A percentile compares a stretch with the other conserved stretches of the same genome.
Conservation (phyloP, 2,329 filamentous ascomycete species). For the Aureobasidium sp. region DNA sequence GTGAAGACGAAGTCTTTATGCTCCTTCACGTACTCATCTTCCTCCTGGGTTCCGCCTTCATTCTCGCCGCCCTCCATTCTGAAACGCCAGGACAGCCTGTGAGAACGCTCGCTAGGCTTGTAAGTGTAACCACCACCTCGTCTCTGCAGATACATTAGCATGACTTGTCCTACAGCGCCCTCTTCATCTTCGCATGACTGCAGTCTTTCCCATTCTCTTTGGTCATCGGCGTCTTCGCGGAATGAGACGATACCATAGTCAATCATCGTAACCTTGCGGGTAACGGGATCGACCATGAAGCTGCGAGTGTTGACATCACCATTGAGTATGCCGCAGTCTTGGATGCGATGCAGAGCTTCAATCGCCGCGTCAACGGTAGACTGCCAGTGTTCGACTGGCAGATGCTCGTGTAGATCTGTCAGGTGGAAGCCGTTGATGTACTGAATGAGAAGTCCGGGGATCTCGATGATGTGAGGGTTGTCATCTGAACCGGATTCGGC, state of each 20-base stretch:
- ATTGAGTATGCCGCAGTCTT: neutral
- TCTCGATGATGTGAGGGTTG: neutral
- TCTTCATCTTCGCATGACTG: too few species aligned
- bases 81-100: neutral
- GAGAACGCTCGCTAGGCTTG: neutral
- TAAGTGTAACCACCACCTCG: too few species aligned
- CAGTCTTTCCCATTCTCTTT: neutral
- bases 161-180: too few species aligned
- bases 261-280: neutral
- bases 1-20: neutral
- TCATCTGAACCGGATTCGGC: neutral
- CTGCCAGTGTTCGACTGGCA: neutral
- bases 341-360: neutral
- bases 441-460: neutral
- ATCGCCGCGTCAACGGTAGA: neutral
- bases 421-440: neutral
- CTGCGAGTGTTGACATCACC: neutral
- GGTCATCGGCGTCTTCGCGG: neutral
- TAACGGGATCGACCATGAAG: neutral
- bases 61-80: neutral
- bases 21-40: neutral
- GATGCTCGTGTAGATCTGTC: neutral
- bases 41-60: slow-evolving; percentile 1
- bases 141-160: too few species aligned
- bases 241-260: neutral